Evolutionary conservation across 768 basidiomycete genomes (phyloP), one percentile per base, ranked within the genome.

Genomic region (Suillus alpinus): DNA sequence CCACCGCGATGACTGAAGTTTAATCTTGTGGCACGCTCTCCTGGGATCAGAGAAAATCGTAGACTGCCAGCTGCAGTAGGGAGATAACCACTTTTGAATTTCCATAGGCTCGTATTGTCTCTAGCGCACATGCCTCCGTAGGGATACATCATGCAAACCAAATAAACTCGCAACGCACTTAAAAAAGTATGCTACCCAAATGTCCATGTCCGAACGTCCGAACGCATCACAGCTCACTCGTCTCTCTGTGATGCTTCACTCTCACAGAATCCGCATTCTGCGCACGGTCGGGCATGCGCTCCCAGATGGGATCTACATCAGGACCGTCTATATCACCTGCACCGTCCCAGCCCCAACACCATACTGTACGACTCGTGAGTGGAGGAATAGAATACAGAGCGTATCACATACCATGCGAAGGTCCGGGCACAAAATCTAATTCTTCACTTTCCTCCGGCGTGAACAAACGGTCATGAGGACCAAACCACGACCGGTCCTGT

Each of bases 301-400:
- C 96, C 96, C 96, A 99, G 58, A 99, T 91, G 6, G 96, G 96
- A 67, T 98, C 96, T 6, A 99, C 93, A 69, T 98, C 95, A 0
- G 96, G 96, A 46, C 95, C 96, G 65, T 98, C 96, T 26, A 99
- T 83, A 70, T 99, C 96, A 20, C 96, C 96, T 3, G 96, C 96
- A 14, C 96, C 96, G 68, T 99, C 96, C 96, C 96, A 99, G 20
- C 96, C 96, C 96, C 96, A 98, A 71, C 96, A 98, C 96, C 96
- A 98, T 13, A 98, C 96, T 97, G 68, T 43, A 31, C 1, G 52
- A 62, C 39, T 10, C 49, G 37, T 20, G 13, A 26, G 23, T 5
- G 18, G 1, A 3, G 2, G 7, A 14, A 26, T 0, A 51, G 46
- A 58, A 52, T 40, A 26, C 16, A 43, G 18, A 10, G 4, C 34